phyloP scores from a whole-genome alignment of 352 stramenopile species.

The Thraustochytrium striatum region DNA sequence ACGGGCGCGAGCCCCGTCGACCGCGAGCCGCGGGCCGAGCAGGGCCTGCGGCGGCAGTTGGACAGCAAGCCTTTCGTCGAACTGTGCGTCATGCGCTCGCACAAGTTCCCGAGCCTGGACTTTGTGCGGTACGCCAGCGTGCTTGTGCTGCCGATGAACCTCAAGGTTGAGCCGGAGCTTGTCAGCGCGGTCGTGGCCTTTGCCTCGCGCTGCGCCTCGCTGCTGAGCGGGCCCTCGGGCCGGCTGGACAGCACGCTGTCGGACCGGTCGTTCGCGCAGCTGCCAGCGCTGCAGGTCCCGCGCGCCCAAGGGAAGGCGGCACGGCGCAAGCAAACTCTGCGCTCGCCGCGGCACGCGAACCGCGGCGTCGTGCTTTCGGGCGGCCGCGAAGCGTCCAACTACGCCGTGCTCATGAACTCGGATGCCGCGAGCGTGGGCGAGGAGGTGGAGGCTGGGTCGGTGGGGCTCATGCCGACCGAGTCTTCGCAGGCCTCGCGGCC shows the following conservation, averaged over 20 bases:
- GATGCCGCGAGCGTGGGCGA: neutral
- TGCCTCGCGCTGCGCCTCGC: neutral
- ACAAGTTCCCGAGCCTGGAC: constrained; percentile 38
- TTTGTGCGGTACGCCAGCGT: constrained; percentile 37
- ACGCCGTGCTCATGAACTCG: neutral
- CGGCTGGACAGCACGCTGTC: neutral
- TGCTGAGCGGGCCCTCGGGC: neutral
- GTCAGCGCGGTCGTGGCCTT: constrained; percentile 9
- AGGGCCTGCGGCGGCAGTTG: neutral
- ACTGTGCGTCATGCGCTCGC: constrained; percentile 12
- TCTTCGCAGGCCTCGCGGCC: too few relatives aligned
- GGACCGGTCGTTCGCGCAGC: neutral
- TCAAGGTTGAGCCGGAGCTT: constrained; percentile 35
- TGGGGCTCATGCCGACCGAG: too few relatives aligned
- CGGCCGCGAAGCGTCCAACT: neutral
- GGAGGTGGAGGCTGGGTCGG: neutral
- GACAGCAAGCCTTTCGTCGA: constrained; percentile 31
- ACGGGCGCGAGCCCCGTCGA: neutral
- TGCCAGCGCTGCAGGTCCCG: neutral
- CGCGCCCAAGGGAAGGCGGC: neutral
- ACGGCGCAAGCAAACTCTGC: neutral
- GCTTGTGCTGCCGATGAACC: constrained; percentile 33
- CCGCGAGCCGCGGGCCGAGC: neutral
- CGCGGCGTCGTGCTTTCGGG: constrained; percentile 52
- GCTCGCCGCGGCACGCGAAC: constrained; percentile 52